These are phyloP conservation scores for Serpula lacrymans DNA, from an alignment of 768 basidiomycete genomes.

Conservation along the genomic window DNA sequence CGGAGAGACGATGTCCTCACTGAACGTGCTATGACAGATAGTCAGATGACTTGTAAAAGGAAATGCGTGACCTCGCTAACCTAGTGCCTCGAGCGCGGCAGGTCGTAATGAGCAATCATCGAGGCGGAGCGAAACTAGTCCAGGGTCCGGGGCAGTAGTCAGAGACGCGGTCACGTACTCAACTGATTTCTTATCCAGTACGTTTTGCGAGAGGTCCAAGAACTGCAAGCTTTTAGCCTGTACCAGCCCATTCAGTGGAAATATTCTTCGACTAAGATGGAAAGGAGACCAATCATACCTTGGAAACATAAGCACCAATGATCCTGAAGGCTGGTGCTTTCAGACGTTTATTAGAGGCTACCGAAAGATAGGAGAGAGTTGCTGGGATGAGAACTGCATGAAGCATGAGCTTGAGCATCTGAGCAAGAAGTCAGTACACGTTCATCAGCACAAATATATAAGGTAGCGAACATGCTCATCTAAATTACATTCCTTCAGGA, in stretches of 20 bases:
- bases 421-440: slow-evolving; percentile 3
- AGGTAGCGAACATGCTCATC: slow-evolving; percentile 63
- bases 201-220: slow-evolving; percentile 86
- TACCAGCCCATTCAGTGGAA: no score
- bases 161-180: slow-evolving; percentile 79
- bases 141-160: slow-evolving; percentile 31
- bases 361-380: slow-evolving; percentile 75
- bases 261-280: no score
- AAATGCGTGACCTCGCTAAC: slow-evolving; percentile 47
- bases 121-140: slow-evolving; percentile 75
- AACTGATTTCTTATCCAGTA: slow-evolving; percentile 77
- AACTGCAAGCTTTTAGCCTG: slow-evolving; percentile 79
- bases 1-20: slow-evolving; percentile 80
- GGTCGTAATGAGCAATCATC: slow-evolving; percentile 83
- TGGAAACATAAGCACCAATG: slow-evolving; percentile 74
- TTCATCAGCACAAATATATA: background rate
- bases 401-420: slow-evolving; percentile 86
- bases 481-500: slow-evolving; percentile 83
- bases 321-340: slow-evolving; percentile 74
- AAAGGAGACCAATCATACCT: slow-evolving; percentile 43
- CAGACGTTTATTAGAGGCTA: slow-evolving; percentile 83
- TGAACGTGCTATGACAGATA: slow-evolving; percentile 55
- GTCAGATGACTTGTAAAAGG: background rate
- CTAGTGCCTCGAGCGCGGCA: slow-evolving; percentile 72
- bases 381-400: slow-evolving; percentile 86